Evolutionary conservation across 805 yeast genomes (phyloP).

Genomic region (Candida ulmi): DNA sequence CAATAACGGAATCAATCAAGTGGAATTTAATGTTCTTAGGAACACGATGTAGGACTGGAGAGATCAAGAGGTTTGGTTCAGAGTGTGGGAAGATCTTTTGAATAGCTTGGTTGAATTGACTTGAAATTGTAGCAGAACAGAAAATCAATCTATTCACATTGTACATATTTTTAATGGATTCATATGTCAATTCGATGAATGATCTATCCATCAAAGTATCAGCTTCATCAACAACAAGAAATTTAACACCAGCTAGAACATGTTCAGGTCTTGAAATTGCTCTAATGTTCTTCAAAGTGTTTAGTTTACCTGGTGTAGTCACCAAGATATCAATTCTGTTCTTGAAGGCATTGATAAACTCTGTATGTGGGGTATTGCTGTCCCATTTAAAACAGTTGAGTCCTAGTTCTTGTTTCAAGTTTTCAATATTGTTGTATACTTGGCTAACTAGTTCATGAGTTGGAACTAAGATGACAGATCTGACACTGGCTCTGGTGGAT

Average conservation of each 20-base stretch:
- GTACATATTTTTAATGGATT: conserved; percentile 43
- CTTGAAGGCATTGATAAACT: conserved; percentile 41
- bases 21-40: conserved; percentile 70
- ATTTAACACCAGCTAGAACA: conserved; percentile 42
- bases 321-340: conserved; percentile 70
- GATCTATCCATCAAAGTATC: conserved; percentile 85
- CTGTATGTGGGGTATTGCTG: conserved; percentile 48
- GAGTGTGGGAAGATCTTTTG: conserved; percentile 58
- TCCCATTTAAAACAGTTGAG: conserved; percentile 57
- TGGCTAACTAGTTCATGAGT: conserved; percentile 87
- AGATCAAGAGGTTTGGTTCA: conserved; percentile 47
- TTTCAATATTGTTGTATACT: conserved; percentile 43
- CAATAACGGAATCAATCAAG: conserved; percentile 66
- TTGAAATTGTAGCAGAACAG: conserved; percentile 89
- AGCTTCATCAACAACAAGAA: conserved; percentile 85
- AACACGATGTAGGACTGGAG: conserved; percentile 82
- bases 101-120: conserved; percentile 61
- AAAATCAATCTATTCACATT: conserved; percentile 61
- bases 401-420: conserved; percentile 30
- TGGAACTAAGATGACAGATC: conserved; percentile 78
- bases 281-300: conserved; percentile 28
- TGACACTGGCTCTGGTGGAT: conserved; percentile 39
- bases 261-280: conserved; percentile 33
- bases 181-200: conserved; percentile 61
- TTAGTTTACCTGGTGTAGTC: conserved; percentile 78